phyloP scores from a whole-genome alignment of 805 yeast genomes.

The Candida dendrica region DNA sequence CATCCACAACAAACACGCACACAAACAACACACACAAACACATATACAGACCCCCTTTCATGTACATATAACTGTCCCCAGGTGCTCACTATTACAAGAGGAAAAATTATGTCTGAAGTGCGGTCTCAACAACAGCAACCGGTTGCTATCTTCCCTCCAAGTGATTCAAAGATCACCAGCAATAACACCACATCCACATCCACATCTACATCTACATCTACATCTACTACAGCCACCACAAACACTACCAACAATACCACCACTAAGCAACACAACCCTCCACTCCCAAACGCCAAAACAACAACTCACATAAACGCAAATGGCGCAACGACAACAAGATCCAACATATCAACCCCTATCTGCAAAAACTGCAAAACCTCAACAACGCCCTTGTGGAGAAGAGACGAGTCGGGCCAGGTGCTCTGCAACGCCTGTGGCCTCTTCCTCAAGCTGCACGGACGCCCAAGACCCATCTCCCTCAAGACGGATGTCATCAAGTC shows the following conservation, averaged over 20 bases:
- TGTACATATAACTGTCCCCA: too few relatives aligned
- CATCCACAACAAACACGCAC: too few relatives aligned
- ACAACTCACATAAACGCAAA: conserved; percentile 45
- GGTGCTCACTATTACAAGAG: neutral
- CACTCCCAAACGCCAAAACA: conserved; percentile 52
- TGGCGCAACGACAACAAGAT: conserved; percentile 59
- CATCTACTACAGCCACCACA: too few relatives aligned
- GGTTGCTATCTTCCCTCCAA: neutral
- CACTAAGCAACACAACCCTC: conserved; percentile 7
- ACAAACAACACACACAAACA: too few relatives aligned
- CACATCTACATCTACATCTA: too few relatives aligned
- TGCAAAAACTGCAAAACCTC: conserved; percentile 90
- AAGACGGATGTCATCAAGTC: conserved; percentile 91
- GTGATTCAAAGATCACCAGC: neutral
- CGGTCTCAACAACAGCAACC: neutral
- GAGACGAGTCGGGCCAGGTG: conserved; percentile 87
- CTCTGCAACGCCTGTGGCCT: conserved; percentile 93
- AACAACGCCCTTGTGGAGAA: conserved; percentile 91
- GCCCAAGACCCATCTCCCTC: conserved; percentile 84
- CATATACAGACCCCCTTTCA: too few relatives aligned
- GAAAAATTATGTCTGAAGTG: neutral
- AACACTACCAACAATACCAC: neutral
- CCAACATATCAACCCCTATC: conserved; percentile 56
- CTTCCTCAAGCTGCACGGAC: conserved; percentile 82
- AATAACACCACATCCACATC: too few relatives aligned